These are phyloP conservation scores for Knoxdaviesia proteae DNA, from an alignment of 2,329 filamentous ascomycete species.

Conservation along the genomic window DNA sequence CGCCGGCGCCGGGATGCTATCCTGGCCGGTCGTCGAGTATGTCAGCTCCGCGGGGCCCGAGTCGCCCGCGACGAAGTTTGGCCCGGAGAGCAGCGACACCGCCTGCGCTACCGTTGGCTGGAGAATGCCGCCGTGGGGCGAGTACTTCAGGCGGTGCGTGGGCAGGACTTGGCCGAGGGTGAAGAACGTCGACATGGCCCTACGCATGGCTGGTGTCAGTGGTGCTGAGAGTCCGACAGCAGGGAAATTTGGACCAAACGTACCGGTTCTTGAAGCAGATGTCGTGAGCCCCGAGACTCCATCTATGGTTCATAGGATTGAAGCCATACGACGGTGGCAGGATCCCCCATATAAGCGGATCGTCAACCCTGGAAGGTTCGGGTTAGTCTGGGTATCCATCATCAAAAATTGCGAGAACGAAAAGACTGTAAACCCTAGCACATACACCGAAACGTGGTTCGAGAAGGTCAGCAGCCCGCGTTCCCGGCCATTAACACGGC, in stretches of 20 bases:
- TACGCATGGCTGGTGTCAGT: conserved; percentile 12
- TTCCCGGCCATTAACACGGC: conserved; percentile 41
- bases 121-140: conserved; percentile 62
- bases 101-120: conserved; percentile 78
- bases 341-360: conserved; percentile 84
- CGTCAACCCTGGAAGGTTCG: conserved; percentile 48
- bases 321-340: conserved; percentile 56
- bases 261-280: conserved; percentile 84
- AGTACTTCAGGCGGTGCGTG: conserved; percentile 65
- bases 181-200: conserved; percentile 60
- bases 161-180: conserved; percentile 75
- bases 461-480: conserved; percentile 61
- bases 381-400: conserved; percentile 1
- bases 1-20: conserved; percentile 50
- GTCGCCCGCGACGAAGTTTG: background rate
- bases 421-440: background rate
- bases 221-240: background rate
- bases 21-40: conserved; percentile 46
- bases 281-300: conserved; percentile 82
- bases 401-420: background rate
- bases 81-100: conserved; percentile 55
- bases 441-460: conserved; percentile 21
- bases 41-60: conserved; percentile 8
- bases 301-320: conserved; percentile 57
- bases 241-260: conserved; percentile 6